Base-by-base conservation (phyloP, 345 rosid genomes). In the Eucalyptus urophylla region DNA sequence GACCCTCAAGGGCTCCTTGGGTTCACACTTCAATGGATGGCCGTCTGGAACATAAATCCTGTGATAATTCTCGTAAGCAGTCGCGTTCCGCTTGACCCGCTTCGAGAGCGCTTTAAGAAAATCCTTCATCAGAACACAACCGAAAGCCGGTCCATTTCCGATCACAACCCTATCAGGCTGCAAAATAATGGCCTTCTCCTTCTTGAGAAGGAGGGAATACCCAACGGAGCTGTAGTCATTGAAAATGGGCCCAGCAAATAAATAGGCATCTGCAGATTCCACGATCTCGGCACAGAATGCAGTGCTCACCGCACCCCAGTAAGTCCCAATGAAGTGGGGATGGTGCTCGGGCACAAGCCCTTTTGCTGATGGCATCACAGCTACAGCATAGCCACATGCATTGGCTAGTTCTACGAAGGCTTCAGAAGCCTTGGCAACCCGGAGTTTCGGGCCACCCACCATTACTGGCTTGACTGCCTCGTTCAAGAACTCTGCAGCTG, bases 191-290 rank as follows among this genome's bases (percentile, higher is more conserved):
- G 96, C 96, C 94, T 96, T 96, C 96, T 96, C 98, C 87, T 93
- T 96, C 95, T 94, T 95, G 88, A 95, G 95, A 86, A 96, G 98
- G 14, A 94, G 93, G 85, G 98, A 96, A 90, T 96, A 96, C 40
- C 97, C 98, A 81, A 96, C 97, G 24, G 97, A 95, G 90, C 97
- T 95, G 86, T 95, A 94, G 91, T 95, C 98, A 90, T 94, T 96
- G 91, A 95, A 96, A 87, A 96, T 95, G 21, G 98, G 97, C 6
- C 98, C 97, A 17, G 96, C 97, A 89, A 96, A 95, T 92, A 96
- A 87, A 88, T 95, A 96, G 49, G 97, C 97, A 92, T 96, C 98
- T 3, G 97, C 97, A 33, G 97, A 95, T 90, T 96, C 98, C 89
- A 96, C 97, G 17, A 96, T 96, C 92, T 96, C 97, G 27, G 97